phyloP scores from a whole-genome alignment of 176 grass and related monocot species.

The Aegilops speltoides region DNA sequence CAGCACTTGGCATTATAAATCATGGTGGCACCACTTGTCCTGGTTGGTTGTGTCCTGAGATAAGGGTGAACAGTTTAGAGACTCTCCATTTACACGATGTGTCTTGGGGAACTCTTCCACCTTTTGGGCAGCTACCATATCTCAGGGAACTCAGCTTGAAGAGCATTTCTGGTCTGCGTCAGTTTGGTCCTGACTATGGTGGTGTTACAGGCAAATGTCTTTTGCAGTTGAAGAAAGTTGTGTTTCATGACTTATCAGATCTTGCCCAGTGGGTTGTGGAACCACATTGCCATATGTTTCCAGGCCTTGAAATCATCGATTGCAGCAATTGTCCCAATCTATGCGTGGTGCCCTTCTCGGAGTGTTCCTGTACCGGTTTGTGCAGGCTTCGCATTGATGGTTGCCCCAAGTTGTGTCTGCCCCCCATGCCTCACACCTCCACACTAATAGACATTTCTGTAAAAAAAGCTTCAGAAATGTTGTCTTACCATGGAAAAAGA shows the following conservation, averaged over 20 bases:
- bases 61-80: neutral
- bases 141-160: neutral
- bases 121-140: neutral
- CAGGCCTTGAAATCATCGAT: neutral
- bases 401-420: neutral
- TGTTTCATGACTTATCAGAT: neutral
- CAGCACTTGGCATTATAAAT: neutral
- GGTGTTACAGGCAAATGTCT: neutral
- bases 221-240: neutral
- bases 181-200: neutral
- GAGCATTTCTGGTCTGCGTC: neutral
- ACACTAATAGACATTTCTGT: neutral
- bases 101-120: neutral
- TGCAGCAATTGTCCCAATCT: neutral
- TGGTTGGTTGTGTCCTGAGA: neutral
- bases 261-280: conserved; percentile 12
- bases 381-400: rapidly evolving
- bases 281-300: neutral
- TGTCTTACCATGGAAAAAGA: neutral
- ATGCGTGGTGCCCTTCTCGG: neutral
- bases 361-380: neutral
- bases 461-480: rapidly evolving
- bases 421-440: neutral
- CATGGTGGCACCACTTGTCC: neutral
- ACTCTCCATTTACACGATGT: neutral